Base-by-base conservation (phyloP, 768 basidiomycete species). In the Boletus pseudo-olivaceus region DNA sequence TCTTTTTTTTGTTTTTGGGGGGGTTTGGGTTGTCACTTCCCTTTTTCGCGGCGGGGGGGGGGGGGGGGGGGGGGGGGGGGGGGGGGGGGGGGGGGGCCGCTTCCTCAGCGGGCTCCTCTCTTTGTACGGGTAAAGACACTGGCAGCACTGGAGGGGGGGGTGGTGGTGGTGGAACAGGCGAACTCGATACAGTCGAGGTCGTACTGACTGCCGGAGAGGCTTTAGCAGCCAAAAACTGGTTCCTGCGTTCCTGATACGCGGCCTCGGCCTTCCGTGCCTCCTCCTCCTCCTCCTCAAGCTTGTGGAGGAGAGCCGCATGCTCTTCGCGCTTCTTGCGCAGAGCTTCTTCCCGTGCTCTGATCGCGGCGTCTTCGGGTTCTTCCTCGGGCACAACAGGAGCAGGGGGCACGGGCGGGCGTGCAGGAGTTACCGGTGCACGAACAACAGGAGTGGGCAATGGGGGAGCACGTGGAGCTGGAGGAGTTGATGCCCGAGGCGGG, bases 301-400 rank as follows among this genome's bases (percentile, higher is more conserved):
- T 79, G 47, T 87, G 82, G 19, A 94, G 71, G 46, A 86, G 76
- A 43, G 79, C 87, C 17, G 77, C 78, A 1, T 90, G 81, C n/a
- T 80, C 91, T 60, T 87, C 87, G 4, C 82, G 81, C 56, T 84
- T 84, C 67, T 86, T 88, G 47, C 77, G 77, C n/a, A 93, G 63
- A 3, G 79, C 81, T 55, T 81, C 88, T 67, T 93, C 88, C 12
- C 87, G 81, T 12, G 77, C 82, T 50, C 78, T 79, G 10, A 97
- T 66, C 15, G 73, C 77, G 41, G 79, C 82, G 56, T 97, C 95
- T 67, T 93, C 92, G 0, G 83, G 83, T 59, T 96, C 93, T 41
- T 85, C 77, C 53, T 78, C 73, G 3, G 79, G 80, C 20, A 54
- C 74, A 5, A 67, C 65, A 8, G 75, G 70, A 0, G 63, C 58